Base-by-base conservation (phyloP, 2,329 filamentous ascomycete species). In the Trichothecium roseum region DNA sequence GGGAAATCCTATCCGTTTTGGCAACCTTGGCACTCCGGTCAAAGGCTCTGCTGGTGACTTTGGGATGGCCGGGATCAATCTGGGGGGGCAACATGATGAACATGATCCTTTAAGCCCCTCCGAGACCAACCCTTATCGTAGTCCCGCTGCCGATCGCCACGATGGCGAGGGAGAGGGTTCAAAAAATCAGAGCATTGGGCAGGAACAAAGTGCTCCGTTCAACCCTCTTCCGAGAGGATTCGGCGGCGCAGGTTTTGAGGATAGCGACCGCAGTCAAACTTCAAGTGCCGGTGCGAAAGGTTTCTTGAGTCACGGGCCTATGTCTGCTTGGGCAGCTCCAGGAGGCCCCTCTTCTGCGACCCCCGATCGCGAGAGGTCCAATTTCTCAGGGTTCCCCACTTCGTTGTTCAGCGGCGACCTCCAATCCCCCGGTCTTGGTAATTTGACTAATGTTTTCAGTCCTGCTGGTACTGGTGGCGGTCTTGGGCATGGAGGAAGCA, bases 91-190 rank as follows among this genome's bases (percentile, higher is more conserved):
- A 33, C 68, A 74, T 27, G 70, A 76, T 37, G 62, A 56, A 30
- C 66, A 68, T n/a, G 84, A 86, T 39, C 81, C 84, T 1, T 74
- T 85, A 51, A 96, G 89, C 54, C 91, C 91, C 9, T 91, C 88
- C 0, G 85, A 94, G 50, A 96, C 91, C 3, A 98, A 98, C 52
- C 91, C 91, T 2, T 98, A 91, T 54, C 84, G 88, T 44, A 96
- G 89, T 55, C 91, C 91, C 3, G 77, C 83, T 7, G 83, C 81
- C 27, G 82, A 87, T 18, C 78, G 78, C 30, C 78, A 82, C 38
- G 72, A 74, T 7, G 67, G 70, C 31, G 72, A 81, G 30, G 20
- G 26, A n/a, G 32, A 24, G 9, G 33, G 18, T 13, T 6, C 30
- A 17, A 33, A 36, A 28, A 29, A 20, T 6, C 22, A 28, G 5